Evolutionary conservation across 2,329 filamentous ascomycete species (phyloP), one percentile per base, ranked within the genome.

Genomic region (Hysterium pulicare): DNA sequence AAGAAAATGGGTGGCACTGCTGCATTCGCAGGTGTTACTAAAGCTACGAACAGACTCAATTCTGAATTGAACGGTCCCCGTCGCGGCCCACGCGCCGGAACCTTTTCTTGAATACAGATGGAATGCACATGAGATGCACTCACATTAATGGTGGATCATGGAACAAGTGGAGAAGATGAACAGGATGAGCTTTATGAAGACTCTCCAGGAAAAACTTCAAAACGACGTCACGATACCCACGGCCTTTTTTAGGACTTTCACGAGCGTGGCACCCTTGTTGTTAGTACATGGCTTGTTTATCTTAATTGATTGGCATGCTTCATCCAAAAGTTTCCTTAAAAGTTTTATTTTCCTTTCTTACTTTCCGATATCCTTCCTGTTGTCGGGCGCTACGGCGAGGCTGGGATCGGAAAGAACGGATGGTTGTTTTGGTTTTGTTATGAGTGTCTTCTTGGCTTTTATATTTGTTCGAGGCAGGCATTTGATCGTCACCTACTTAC

Each of bases 181-280:
- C 8, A 16, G 17, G 31, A 17, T 15, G 32, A 49, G 42, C 41
- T 38, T 36, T 2, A 15, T 45, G 42, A 35, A 33, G 45, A 50
- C 48, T 50, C 38, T 39, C 22, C 20, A 17, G n/a, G n/a, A 31
- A 41, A 48, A 46, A 48, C 48, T 31, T 46, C 38, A 44, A 40
- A 33, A 66, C 52, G 60, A 66, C 53, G 47, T 59, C 55, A 66
- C 49, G 62, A 63, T 63, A 59, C n/a, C 56, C 55, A 66, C 57
- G 60, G 51, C 56, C 50, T 54, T 57, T 22, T 51, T 46, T 17
- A 34, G 21, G 16, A 6, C 4, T 33, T 33, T 17, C 21, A 19
- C 17, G 16, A n/a, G n/a, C n/a, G n/a, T n/a, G n/a, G n/a, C 13
- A 7, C 13, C 21, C 16, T 17, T 34, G 13, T 15, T 19, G 13